A percentile compares a stretch with the other conserved stretches of the same genome.
Conservation (phyloP, 1,284 basidiomycete genomes). For the Puccinia hordei region DNA sequence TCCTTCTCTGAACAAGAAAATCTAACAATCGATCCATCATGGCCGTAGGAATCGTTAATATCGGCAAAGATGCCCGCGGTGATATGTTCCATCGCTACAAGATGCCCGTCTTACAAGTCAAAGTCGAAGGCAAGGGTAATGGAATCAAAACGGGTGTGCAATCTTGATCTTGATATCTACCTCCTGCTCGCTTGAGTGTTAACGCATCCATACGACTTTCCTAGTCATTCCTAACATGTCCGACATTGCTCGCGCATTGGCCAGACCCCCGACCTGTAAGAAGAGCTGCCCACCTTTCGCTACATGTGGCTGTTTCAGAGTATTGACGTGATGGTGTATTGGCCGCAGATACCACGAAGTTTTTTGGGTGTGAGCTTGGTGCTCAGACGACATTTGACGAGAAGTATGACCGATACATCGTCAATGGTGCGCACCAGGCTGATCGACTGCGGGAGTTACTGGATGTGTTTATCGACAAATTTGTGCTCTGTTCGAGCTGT, state of each 20-base stretch:
- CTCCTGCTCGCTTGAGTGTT: neutral
- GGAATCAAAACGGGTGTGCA: constrained; percentile 82
- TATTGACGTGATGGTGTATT: no score
- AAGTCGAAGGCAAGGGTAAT: constrained; percentile 98
- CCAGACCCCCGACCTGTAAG: constrained; percentile 79
- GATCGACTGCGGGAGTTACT: constrained; percentile 90
- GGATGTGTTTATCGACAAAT: constrained; percentile 96
- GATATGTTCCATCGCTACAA: constrained; percentile 60
- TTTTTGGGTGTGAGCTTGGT: constrained; percentile 97
- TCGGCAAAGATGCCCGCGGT: constrained; percentile 45
- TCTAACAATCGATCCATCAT: constrained; percentile 16
- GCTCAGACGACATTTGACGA: constrained; percentile 96
- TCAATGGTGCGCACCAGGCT: constrained; percentile 94
- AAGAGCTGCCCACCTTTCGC: no score
- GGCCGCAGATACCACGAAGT: constrained; percentile 84
- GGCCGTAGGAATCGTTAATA: constrained; percentile 45
- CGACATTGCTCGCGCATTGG: constrained; percentile 92
- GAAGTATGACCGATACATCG: constrained; percentile 96
- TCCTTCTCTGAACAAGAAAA: no score
- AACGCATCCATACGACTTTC: neutral
- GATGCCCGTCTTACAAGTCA: constrained; percentile 92
- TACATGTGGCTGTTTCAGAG: no score
- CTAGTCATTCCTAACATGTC: constrained; percentile 92
- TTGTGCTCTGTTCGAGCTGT: constrained; percentile 94
- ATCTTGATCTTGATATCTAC: neutral